These are phyloP conservation scores for Dipteronia dyeriana DNA, from an alignment of 345 rosid species.

Conservation along the genomic window DNA sequence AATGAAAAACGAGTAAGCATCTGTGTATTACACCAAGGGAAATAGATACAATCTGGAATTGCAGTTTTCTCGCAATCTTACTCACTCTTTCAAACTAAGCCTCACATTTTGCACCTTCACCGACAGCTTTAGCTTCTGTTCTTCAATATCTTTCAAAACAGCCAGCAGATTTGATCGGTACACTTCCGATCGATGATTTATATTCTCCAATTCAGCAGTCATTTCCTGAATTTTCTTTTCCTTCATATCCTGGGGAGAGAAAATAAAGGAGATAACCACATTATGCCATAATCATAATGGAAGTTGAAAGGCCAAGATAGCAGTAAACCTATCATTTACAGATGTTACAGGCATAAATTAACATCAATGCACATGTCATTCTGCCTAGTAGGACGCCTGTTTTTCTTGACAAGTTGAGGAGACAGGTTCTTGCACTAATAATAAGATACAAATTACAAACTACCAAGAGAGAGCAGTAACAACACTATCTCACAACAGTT, in stretches of 20 bases:
- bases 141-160: constrained; percentile 84
- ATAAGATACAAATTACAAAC: neutral
- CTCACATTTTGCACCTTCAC: constrained; percentile 85
- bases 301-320: neutral
- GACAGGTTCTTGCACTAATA: neutral
- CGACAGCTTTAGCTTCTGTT: constrained; percentile 74
- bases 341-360: neutral
- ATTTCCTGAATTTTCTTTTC: constrained; percentile 63
- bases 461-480: neutral
- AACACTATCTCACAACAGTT: neutral
- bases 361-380: constrained; percentile 3
- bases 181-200: constrained; percentile 66
- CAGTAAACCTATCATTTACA: neutral
- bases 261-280: neutral
- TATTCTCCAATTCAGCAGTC: constrained; percentile 61
- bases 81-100: constrained; percentile 74
- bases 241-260: constrained; percentile 57
- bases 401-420: neutral
- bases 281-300: constrained; percentile 3
- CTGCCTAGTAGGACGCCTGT: neutral
- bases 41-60: neutral
- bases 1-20: neutral
- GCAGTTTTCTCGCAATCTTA: neutral
- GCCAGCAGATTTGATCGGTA: constrained; percentile 66
- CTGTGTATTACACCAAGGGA: neutral